Conservation (phyloP, 352 stramenopile genomes). For the Phytophthora foliorum region DNA sequence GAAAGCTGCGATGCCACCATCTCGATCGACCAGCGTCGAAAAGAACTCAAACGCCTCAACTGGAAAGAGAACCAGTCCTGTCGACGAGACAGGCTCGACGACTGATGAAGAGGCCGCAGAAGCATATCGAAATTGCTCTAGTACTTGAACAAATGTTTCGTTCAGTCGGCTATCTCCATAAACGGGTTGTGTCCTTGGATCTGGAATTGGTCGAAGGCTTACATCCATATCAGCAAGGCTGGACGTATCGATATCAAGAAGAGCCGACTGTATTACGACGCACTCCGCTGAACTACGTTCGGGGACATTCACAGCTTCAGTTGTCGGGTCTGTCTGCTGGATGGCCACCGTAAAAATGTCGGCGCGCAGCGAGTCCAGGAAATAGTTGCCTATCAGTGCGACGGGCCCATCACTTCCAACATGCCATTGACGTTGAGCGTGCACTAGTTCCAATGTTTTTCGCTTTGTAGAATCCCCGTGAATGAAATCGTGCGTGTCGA, state of each 20-base stretch:
- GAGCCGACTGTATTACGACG: constrained; percentile 47
- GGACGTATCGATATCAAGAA: constrained; percentile 51
- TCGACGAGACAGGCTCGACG: constrained; percentile 18
- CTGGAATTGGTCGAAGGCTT: constrained; percentile 31
- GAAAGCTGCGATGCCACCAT: constrained; percentile 11
- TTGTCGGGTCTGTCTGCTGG: background rate
- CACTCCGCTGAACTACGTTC: background rate
- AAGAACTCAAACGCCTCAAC: constrained; percentile 74
- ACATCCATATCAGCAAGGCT: constrained; percentile 68
- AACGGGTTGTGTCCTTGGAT: constrained; percentile 30
- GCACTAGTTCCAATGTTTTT: constrained; percentile 47
- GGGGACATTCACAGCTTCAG: background rate
- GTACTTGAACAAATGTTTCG: constrained; percentile 43
- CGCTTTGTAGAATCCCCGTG: constrained; percentile 16
- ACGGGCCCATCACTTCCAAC: constrained; percentile 63
- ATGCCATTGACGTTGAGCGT: constrained; percentile 40
- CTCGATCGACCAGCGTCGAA: constrained; percentile 34
- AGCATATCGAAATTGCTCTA: constrained; percentile 33
- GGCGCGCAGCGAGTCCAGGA: constrained; percentile 78
- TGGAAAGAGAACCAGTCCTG: constrained; percentile 75
- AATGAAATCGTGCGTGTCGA: constrained; percentile 69
- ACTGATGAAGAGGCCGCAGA: background rate
- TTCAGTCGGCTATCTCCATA: constrained; percentile 58
- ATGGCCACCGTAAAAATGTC: constrained; percentile 68
- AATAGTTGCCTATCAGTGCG: constrained; percentile 88